phyloP scores from a whole-genome alignment of 441 rosid species.

The Geranium incanum region DNA sequence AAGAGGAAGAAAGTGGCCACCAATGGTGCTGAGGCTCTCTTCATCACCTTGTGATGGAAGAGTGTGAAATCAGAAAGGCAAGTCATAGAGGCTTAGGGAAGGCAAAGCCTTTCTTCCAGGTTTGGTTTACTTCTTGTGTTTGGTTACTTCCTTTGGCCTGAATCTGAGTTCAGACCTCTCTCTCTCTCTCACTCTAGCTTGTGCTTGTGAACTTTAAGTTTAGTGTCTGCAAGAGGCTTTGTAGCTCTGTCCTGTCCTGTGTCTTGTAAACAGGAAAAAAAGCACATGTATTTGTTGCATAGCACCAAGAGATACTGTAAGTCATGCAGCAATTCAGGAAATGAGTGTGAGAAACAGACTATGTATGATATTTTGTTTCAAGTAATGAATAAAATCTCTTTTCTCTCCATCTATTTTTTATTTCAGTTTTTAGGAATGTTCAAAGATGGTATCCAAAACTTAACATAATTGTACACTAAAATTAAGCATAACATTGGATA shows the following conservation, averaged over 20 bases:
- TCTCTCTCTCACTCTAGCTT: background rate
- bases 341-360: background rate
- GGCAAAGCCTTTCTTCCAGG: conserved; percentile 73
- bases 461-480: no score
- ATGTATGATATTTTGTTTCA: background rate
- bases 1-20: conserved; percentile 29
- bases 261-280: no score
- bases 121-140: conserved; percentile 18
- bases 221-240: background rate
- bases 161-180: background rate
- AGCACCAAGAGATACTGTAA: background rate
- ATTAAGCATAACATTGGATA: no score
- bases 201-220: background rate
- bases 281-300: background rate
- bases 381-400: background rate
- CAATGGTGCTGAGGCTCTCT: conserved; percentile 14
- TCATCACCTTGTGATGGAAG: conserved; percentile 13
- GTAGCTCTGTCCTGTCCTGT: background rate
- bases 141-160: background rate
- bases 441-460: no score
- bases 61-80: conserved; percentile 36
- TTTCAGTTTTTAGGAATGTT: no score
- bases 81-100: conserved; percentile 85
- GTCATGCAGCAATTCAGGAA: background rate
- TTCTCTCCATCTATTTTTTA: no score